These are phyloP conservation scores for Thuidium tamariscinum DNA, from an alignment of 225 moss, liverwort and hornwort species.

Conservation along the genomic window DNA sequence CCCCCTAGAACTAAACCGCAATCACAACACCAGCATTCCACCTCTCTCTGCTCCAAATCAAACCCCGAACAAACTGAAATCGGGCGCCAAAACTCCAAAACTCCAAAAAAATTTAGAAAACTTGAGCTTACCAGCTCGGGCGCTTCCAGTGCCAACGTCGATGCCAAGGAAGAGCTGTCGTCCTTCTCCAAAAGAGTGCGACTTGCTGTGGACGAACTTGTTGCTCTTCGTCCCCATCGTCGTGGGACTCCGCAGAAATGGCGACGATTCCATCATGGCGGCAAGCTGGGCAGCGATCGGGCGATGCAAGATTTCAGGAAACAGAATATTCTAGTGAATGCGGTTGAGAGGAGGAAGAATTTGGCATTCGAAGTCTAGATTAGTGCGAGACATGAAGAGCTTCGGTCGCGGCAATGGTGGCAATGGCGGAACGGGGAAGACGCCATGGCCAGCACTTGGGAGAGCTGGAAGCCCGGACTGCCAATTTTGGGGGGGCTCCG, in stretches of 20 bases:
- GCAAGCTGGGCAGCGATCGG: not conserved
- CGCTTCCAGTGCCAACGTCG: slow-evolving; percentile 94
- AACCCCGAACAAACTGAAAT: not conserved
- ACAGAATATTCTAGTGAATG: not conserved
- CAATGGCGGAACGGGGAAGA: not conserved
- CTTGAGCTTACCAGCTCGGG: slow-evolving; percentile 57
- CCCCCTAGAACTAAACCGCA: not conserved
- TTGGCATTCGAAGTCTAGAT: not conserved
- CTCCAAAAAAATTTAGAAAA: not conserved
- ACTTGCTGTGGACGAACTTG: not conserved
- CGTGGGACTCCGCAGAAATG: slow-evolving; percentile 4
- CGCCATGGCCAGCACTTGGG: not conserved
- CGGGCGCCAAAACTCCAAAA: not conserved
- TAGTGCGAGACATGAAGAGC: not conserved
- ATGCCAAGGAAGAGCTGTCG: slow-evolving; percentile 64
- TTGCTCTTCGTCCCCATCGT: not conserved
- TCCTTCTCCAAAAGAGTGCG: not conserved
- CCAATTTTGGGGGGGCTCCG: too few relatives aligned
- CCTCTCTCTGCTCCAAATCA: not conserved
- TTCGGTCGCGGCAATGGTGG: not conserved
- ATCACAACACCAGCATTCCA: not conserved
- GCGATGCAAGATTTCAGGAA: not conserved
- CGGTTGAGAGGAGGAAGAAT: not conserved
- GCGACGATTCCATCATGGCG: slow-evolving; percentile 23
- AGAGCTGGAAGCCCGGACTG: too few relatives aligned